A percentile compares a stretch with the other conserved stretches of the same genome.
phyloP scores from a whole-genome alignment of 2,329 filamentous ascomycete species.

The Ascochyta pisi region DNA sequence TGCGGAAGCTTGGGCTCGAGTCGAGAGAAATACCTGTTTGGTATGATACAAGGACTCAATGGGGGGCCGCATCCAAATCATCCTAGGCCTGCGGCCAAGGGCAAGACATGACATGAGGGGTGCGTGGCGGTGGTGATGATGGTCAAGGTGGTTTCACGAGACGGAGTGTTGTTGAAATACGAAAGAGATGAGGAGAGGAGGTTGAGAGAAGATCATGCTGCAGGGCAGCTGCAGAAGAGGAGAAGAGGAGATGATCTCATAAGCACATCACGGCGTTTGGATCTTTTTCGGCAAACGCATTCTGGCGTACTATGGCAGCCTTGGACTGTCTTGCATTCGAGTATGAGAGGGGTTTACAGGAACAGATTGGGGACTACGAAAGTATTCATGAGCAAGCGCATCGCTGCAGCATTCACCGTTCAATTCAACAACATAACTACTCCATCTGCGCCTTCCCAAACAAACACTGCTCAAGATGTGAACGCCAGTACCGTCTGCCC shows the following conservation, averaged over 20 bases:
- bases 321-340: conserved; percentile 1
- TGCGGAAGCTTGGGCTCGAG: conserved; percentile 13
- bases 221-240: not conserved
- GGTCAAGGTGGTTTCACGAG: not conserved
- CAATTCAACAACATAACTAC: not conserved
- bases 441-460: not conserved
- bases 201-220: not conserved
- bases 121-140: not conserved
- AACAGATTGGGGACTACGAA: not conserved
- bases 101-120: conserved; percentile 17
- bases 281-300: conserved; percentile 1
- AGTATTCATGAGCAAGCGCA: not conserved
- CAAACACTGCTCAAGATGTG: not conserved
- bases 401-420: not conserved
- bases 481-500: conserved; percentile 1
- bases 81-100: conserved; percentile 7
- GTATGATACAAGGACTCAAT: conserved; percentile 17
- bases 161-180: not conserved
- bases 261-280: conserved; percentile 14
- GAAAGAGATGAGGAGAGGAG: not conserved
- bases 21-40: conserved; percentile 16
- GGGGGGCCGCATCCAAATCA: conserved; percentile 18
- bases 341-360: not conserved
- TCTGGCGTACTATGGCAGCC: not conserved
- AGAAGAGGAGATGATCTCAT: not conserved